Evolutionary conservation across 495 filamentous ascomycete species (phyloP).

Genomic region (Penicillium samsonianum): DNA sequence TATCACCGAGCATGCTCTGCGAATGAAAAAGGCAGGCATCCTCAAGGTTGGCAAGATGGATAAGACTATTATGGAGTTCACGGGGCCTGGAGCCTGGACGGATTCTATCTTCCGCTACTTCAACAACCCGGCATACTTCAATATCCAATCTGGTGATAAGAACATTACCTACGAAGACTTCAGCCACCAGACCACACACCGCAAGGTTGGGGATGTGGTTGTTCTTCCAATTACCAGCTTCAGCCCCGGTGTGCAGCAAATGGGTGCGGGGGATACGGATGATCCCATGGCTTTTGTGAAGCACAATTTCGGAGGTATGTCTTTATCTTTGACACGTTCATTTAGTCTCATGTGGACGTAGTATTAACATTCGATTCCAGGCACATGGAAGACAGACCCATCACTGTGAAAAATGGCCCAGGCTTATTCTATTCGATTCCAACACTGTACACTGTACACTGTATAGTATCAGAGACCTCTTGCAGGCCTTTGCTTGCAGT

Average conservation of each 20-base stretch:
- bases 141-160: constrained; percentile 65
- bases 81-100: constrained; percentile 93
- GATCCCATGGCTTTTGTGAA: constrained; percentile 98
- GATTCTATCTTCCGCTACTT: constrained; percentile 90
- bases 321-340: background rate
- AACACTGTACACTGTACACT: background rate
- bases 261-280: constrained; percentile 87
- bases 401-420: constrained; percentile 27
- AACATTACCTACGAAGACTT: constrained; percentile 88
- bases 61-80: constrained; percentile 92
- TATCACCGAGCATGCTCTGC: constrained; percentile 79
- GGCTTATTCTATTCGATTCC: background rate
- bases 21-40: constrained; percentile 67
- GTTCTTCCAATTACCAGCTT: constrained; percentile 96
- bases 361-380: constrained; percentile 23
- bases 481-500: background rate
- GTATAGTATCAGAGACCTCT: background rate
- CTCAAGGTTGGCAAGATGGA: constrained; percentile 65
- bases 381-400: constrained; percentile 43
- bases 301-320: constrained; percentile 90
- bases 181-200: constrained; percentile 76
- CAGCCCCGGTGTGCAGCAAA: constrained; percentile 90
- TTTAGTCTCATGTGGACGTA: background rate
- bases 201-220: constrained; percentile 91
- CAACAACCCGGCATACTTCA: constrained; percentile 88